A percentile compares a stretch with the other conserved stretches of the same genome.
phyloP scores from a whole-genome alignment of 1,139 yeast species.

The Debaryomyces psychrophilus region DNA sequence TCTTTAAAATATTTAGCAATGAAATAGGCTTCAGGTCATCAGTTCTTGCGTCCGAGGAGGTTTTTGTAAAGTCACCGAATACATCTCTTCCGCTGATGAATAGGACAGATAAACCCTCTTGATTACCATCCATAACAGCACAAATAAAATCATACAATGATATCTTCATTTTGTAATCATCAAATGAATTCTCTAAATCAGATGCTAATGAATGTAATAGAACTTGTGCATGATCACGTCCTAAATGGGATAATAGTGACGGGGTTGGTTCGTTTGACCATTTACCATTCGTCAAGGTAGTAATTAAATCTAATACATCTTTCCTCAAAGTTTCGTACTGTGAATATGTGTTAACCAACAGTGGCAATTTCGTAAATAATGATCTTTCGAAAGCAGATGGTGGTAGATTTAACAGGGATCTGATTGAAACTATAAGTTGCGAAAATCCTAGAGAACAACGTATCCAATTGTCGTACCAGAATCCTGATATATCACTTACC shows the following conservation, averaged over 20 bases:
- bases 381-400: conserved; percentile 70
- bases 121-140: conserved; percentile 75
- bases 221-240: conserved; percentile 60
- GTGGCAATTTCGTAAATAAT: conserved; percentile 59
- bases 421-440: conserved; percentile 52
- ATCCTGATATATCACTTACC: conserved; percentile 44
- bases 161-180: conserved; percentile 57
- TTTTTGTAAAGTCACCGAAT: conserved; percentile 36
- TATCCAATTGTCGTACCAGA: conserved; percentile 50
- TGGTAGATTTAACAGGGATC: conserved; percentile 50
- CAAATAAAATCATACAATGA: conserved; percentile 72
- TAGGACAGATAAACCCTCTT: conserved; percentile 82
- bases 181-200: conserved; percentile 64
- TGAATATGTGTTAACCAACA: conserved; percentile 62
- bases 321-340: conserved; percentile 51
- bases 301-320: conserved; percentile 58
- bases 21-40: conserved; percentile 34
- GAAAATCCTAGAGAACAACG: conserved; percentile 43
- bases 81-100: conserved; percentile 74
- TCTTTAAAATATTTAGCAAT: conserved; percentile 61
- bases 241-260: conserved; percentile 79
- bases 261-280: conserved; percentile 66
- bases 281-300: conserved; percentile 61
- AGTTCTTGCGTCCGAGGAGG: conserved; percentile 23
- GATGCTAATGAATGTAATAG: conserved; percentile 60